Conservation (phyloP, 2,329 filamentous ascomycete species). For the Fusarium concolor region DNA sequence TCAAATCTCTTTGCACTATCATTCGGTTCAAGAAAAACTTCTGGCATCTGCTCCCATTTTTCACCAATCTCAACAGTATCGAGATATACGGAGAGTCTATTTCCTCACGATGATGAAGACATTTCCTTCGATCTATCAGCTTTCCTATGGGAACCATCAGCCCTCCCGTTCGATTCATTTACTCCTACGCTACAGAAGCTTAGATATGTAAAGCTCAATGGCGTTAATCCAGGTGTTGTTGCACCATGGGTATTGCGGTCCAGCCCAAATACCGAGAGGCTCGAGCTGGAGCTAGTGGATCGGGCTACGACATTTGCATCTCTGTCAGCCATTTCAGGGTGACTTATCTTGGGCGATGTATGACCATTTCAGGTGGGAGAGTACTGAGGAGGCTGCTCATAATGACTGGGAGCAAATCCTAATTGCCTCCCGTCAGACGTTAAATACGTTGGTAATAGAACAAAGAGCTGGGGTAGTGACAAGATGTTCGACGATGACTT, state of each 20-base stretch:
- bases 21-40: background rate
- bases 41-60: background rate
- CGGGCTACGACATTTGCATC: background rate
- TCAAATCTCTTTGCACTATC: background rate
- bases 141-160: too few relatives aligned
- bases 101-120: too few relatives aligned
- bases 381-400: background rate
- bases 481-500: background rate
- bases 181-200: background rate
- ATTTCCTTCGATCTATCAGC: too few relatives aligned
- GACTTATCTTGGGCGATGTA: background rate
- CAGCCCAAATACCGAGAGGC: background rate
- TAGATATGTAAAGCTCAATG: background rate
- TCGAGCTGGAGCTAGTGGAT: background rate
- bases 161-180: too few relatives aligned
- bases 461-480: background rate
- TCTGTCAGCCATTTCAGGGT: background rate
- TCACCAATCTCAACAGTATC: background rate
- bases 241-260: background rate
- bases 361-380: constrained; percentile 1
- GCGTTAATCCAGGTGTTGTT: background rate
- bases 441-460: background rate
- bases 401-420: background rate
- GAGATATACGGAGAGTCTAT: background rate
- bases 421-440: background rate